Base-by-base conservation (phyloP, 108 stramenopile species). In the Skeletonema menzelii region DNA sequence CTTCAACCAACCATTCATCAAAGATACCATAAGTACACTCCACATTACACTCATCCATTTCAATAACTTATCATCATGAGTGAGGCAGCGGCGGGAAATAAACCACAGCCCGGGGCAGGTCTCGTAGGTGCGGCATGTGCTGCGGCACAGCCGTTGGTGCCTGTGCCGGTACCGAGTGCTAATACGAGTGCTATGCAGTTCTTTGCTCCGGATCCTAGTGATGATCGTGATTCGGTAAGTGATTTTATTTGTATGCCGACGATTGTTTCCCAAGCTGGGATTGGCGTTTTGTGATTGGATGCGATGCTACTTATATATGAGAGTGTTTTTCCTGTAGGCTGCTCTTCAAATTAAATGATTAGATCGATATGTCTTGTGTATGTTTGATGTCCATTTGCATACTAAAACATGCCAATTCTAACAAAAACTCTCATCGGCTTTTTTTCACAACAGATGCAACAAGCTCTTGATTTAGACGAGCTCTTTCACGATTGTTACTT, bases 401-500 rank as follows among this genome's bases (percentile, higher is more conserved):
- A n/a, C 31, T 30, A 17, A 69, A 56, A 40, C 31, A 15, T 35
- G 20, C 28, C 2, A 32, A 1, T 35, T 59, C 19, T 42, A 10
- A 15, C 27, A 14, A 4, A 5, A 1, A 26, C 26, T 28, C 42
- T 49, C 27, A 59, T 27, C n/a, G n/a, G 1, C 19, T 46, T 11
- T 15, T 58, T 20, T 26, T 13, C 59, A 58, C 42, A 31, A 22
- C 20, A 53, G 49, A 60, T 60, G 37, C 42, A 35, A 56, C 63
- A 80, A 61, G 69, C 73, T 27, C 80, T 95, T 28, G 94, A 95
- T 67, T 83, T 95, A 5, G 94, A 95, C 53, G 94, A 95, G 27
- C 75, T 95, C 34, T 95, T 95, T 70, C 87, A 82, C 57, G 94
- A 95, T 64, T 92, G 90, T 59, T 95, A 95, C 66, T 95, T 86